A percentile compares a stretch with the other conserved stretches of the same genome.
phyloP scores from a whole-genome alignment of 2,329 filamentous ascomycete genomes.

The Sporothrix schenckii region DNA sequence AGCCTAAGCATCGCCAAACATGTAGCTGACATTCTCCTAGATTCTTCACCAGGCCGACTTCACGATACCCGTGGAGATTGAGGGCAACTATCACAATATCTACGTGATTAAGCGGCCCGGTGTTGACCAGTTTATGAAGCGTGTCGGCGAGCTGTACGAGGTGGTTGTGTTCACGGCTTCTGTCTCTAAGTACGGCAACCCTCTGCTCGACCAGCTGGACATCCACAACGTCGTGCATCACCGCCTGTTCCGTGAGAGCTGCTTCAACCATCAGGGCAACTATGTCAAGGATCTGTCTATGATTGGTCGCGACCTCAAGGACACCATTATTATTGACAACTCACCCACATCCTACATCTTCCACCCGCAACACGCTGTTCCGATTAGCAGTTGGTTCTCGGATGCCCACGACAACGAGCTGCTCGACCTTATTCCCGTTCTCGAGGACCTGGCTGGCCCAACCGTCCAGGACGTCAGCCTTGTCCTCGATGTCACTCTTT shows the following conservation, averaged over 20 bases:
- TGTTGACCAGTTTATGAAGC: constrained; percentile 98
- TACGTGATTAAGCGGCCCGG: constrained; percentile 99
- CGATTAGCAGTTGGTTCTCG: constrained; percentile 99
- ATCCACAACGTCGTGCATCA: constrained; percentile 98
- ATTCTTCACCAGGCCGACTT: constrained; percentile 98
- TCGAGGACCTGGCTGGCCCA: constrained; percentile 88
- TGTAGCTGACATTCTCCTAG: constrained; percentile 42
- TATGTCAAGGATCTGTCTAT: constrained; percentile 99
- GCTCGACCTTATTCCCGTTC: constrained; percentile 93
- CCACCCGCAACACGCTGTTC: constrained; percentile 97
- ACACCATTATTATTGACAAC: constrained; percentile 99
- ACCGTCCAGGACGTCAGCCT: constrained; percentile 95
- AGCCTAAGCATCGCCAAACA: neutral
- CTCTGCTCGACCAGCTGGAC: constrained; percentile 91
- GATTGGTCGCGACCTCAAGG: constrained; percentile 90
- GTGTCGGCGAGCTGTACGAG: constrained; percentile 95
- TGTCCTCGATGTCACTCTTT: constrained; percentile 87
- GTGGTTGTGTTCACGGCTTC: constrained; percentile 98
- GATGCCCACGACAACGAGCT: constrained; percentile 99
- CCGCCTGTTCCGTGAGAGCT: constrained; percentile 94
- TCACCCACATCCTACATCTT: constrained; percentile 99
- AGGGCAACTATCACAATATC: constrained; percentile 98
- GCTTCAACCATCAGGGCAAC: constrained; percentile 98
- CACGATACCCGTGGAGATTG: constrained; percentile 97
- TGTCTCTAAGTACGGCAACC: constrained; percentile 98